These are phyloP conservation scores for Fremontodendron californicum DNA, from an alignment of 345 rosid genomes.

Conservation along the genomic window DNA sequence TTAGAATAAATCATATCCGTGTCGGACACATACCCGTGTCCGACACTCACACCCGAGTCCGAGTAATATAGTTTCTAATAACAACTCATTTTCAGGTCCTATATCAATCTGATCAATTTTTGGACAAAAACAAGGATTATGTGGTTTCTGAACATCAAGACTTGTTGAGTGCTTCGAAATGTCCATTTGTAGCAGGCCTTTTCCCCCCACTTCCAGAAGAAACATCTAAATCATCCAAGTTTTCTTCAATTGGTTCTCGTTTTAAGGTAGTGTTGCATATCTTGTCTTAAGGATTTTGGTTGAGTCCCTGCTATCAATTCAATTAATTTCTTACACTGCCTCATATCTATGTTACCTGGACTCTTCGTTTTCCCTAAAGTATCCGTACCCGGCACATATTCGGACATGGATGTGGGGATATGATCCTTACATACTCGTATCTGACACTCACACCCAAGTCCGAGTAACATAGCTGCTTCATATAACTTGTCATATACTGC, in stretches of 20 bases:
- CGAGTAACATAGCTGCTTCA: no score
- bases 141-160: conserved; percentile 96
- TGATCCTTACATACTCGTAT: no score
- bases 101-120: conserved; percentile 88
- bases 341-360: no score
- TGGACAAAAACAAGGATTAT: conserved; percentile 97
- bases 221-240: conserved; percentile 83
- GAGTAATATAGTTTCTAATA: no score
- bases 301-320: not conserved
- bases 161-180: conserved; percentile 63
- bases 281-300: not conserved
- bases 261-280: conserved; percentile 56
- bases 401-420: no score
- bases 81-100: no score
- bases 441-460: no score
- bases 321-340: not conserved
- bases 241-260: conserved; percentile 91
- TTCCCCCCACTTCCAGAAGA: conserved; percentile 90
- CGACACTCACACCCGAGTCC: no score
- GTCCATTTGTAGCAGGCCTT: conserved; percentile 85
- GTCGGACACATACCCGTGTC: no score
- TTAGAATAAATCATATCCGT: no score
- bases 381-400: no score
- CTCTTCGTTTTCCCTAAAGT: no score
- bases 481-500: conserved; percentile 14